Percentiles rank a stretch among this genome's conserved stretches.
Evolutionary conservation across 2,329 filamentous ascomycete genomes (phyloP).

Genomic region (Teratosphaeria epicoccoides): DNA sequence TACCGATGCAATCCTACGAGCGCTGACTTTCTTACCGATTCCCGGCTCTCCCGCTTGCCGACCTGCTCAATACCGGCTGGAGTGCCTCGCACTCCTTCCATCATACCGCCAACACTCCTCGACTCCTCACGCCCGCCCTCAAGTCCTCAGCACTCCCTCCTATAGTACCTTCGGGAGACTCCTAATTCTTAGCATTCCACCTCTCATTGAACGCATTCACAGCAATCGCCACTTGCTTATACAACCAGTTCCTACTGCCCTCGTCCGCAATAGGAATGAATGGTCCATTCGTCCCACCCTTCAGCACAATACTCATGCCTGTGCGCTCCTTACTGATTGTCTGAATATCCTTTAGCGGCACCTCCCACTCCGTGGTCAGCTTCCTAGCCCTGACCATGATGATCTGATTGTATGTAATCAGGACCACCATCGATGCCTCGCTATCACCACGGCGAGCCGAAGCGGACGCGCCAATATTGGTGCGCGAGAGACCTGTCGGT

Average conservation of each 20-base stretch:
- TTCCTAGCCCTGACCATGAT: conserved; percentile 81
- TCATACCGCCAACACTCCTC: neutral
- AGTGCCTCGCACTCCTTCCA: neutral
- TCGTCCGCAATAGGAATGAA: conserved; percentile 93
- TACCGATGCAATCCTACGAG: neutral
- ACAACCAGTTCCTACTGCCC: conserved; percentile 57
- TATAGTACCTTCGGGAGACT: neutral
- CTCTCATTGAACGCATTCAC: conserved; percentile 59
- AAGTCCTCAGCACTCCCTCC: neutral
- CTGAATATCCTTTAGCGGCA: conserved; percentile 88
- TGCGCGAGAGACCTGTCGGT: neutral
- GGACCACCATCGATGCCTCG: conserved; percentile 55
- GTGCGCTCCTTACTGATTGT: conserved; percentile 96
- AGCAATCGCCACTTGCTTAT: conserved; percentile 54
- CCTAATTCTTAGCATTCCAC: conserved; percentile 49
- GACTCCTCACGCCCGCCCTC: neutral
- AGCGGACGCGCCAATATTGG: neutral
- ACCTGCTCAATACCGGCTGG: neutral
- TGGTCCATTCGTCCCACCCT: conserved; percentile 84
- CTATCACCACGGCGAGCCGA: conserved; percentile 7
- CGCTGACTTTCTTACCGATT: neutral
- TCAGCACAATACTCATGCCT: conserved; percentile 76
- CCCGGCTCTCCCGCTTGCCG: neutral
- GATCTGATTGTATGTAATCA: conserved; percentile 54
- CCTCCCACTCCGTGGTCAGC: conserved; percentile 87